Base-by-base conservation (phyloP, 148 eudicot genomes). In the Camellia lanceoleosa region DNA sequence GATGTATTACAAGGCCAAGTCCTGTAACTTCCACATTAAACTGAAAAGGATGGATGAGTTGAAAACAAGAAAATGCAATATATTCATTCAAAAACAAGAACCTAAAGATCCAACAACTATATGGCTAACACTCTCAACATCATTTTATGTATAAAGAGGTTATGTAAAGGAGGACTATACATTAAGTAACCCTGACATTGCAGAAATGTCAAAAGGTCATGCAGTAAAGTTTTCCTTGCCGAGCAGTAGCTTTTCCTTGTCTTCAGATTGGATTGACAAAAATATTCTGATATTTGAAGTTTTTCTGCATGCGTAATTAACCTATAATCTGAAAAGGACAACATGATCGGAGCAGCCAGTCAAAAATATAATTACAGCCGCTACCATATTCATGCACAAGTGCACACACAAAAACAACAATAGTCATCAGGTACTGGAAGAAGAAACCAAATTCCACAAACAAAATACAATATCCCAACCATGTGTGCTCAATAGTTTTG, bases 131-230 rank as follows among this genome's bases (percentile, higher is more conserved):
- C 43, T 54, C 55, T 41, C 5, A 54, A 63, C 18, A 72, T 30
- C 18, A 76, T 18, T 52, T 46, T 14, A 56, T 20, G 14, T 30
- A 30, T n/a, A 73, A 63, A 66, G 19, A 76, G 30, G 74, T 58
- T 63, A 47, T 47, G 51, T 23, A 56, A 30, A 73, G 85, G 73
- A 62, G 79, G 75, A 65, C 78, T 67, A 19, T 89, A 89, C 92
- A 87, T 89, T 89, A 55, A 89, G 84, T 80, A 89, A 82, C 82
- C 92, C 92, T 49, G 92, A 89, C 92, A 89, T 89, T 59, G 83
- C 79, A 66, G 43, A 78, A 78, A 83, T 76, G 82, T 89, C 92
- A 89, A 82, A 80, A 82, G 78, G 81, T 89, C 92, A 89, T 89
- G 86, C 89, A 85, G 84, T 60, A 60, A 79, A 46, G 70, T 81